These are phyloP conservation scores for Aureobasidium vineae DNA, from an alignment of 2,329 filamentous ascomycete genomes.

Conservation along the genomic window DNA sequence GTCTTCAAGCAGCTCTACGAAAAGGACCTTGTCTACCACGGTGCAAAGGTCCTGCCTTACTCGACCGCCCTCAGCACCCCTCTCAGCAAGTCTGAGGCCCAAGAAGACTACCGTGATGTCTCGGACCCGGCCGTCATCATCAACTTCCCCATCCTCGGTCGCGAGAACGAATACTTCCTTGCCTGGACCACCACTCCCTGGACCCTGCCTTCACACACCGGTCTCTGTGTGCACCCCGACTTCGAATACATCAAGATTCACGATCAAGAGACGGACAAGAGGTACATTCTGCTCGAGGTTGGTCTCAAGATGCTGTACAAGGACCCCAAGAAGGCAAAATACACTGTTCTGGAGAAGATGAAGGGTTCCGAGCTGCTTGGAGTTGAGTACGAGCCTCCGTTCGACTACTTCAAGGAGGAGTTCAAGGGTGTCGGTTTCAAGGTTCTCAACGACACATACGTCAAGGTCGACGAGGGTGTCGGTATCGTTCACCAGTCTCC, in stretches of 20 bases:
- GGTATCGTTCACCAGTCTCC: slow-evolving; percentile 93
- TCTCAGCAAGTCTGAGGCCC: slow-evolving; percentile 89
- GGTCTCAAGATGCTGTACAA: slow-evolving; percentile 84
- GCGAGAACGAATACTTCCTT: slow-evolving; percentile 71
- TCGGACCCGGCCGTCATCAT: slow-evolving; percentile 89
- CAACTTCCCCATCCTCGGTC: slow-evolving; percentile 73
- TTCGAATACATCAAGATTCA: slow-evolving; percentile 86
- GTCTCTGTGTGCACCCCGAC: slow-evolving; percentile 72
- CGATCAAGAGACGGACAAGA: slow-evolving; percentile 76
- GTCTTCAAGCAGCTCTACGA: slow-evolving; percentile 91
- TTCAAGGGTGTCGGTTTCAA: slow-evolving; percentile 83
- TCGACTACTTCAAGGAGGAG: slow-evolving; percentile 84
- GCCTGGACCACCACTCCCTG: slow-evolving; percentile 90
- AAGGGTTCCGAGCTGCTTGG: slow-evolving; percentile 82
- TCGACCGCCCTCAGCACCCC: slow-evolving; percentile 87
- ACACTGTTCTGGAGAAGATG: slow-evolving; percentile 74
- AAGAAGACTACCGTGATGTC: slow-evolving; percentile 92
- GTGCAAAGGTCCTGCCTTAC: slow-evolving; percentile 91
- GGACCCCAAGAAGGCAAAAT: slow-evolving; percentile 92
- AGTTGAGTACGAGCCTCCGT: slow-evolving; percentile 86
- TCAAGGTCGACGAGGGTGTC: slow-evolving; percentile 85
- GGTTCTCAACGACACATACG: slow-evolving; percentile 80
- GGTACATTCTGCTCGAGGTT: slow-evolving; percentile 81
- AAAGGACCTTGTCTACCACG: slow-evolving; percentile 85
- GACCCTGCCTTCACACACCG: slow-evolving; percentile 80